Evolutionary conservation across 163 green algal species (phyloP).

Genomic region (Coccomyxa subellipsoidea): DNA sequence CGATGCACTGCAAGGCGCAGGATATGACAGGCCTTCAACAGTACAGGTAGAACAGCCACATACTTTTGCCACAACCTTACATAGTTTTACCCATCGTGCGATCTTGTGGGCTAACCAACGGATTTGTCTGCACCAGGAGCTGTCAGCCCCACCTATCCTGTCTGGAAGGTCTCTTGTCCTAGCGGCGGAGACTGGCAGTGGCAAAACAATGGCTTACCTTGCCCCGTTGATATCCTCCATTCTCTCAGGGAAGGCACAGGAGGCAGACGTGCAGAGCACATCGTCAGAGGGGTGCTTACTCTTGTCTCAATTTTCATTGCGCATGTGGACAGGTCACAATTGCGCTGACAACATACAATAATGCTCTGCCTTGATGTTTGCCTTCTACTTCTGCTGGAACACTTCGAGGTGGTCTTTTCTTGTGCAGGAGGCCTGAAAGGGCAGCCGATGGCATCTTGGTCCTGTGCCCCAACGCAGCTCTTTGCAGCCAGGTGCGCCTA

Average conservation of each 20-base stretch:
- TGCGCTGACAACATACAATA: too few species aligned
- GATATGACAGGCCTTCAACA: background rate
- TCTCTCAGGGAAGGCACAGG: slow-evolving; percentile 8
- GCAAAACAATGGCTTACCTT: slow-evolving; percentile 94
- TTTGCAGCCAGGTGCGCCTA: slow-evolving; percentile 75
- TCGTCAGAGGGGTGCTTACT: background rate
- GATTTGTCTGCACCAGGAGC: slow-evolving; percentile 39
- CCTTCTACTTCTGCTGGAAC: too few species aligned
- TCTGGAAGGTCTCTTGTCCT: slow-evolving; percentile 70
- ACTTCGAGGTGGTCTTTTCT: too few species aligned
- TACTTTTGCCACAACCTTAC: background rate
- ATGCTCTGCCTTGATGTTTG: too few species aligned
- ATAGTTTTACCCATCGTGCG: background rate
- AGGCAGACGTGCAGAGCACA: background rate
- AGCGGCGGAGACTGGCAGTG: slow-evolving; percentile 90
- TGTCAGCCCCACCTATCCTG: slow-evolving; percentile 47
- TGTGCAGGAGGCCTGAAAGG: background rate
- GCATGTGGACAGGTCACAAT: too few species aligned
- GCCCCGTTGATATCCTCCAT: slow-evolving; percentile 57
- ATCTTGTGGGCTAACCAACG: background rate
- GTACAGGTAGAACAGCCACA: background rate
- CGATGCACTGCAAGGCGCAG: background rate
- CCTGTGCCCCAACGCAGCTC: slow-evolving; percentile 75
- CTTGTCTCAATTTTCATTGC: too few species aligned
- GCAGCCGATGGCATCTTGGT: slow-evolving; percentile 46